Conservation (phyloP, 129 eudicot species). For the Mikania micrantha region DNA sequence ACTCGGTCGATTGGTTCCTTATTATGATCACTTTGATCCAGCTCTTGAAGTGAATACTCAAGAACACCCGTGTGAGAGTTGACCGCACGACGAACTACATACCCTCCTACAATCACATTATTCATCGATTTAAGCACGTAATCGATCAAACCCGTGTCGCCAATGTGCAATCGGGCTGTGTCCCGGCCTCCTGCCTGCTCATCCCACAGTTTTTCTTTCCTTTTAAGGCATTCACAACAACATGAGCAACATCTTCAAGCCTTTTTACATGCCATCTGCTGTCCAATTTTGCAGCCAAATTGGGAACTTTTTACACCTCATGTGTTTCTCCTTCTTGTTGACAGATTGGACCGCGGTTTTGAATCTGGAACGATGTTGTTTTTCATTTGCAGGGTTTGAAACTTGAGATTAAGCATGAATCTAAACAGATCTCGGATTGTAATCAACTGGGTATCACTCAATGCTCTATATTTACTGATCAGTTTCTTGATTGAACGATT, state of each 20-base stretch:
- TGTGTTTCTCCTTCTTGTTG: slow-evolving; percentile 33
- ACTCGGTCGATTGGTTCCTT: not conserved
- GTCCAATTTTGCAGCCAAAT: slow-evolving; percentile 64
- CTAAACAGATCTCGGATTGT: slow-evolving; percentile 63
- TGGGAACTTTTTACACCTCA: slow-evolving; percentile 56
- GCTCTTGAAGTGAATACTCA: slow-evolving; percentile 62
- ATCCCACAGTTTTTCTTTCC: slow-evolving; percentile 49
- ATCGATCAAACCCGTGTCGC: slow-evolving; percentile 89
- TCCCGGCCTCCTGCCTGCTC: slow-evolving; percentile 87
- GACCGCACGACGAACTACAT: slow-evolving; percentile 47
- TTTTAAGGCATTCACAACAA: slow-evolving; percentile 61
- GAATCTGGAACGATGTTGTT: not conserved
- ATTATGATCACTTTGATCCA: slow-evolving; percentile 6
- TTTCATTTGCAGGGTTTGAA: slow-evolving; percentile 20
- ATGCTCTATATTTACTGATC: slow-evolving; percentile 38
- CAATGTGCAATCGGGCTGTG: slow-evolving; percentile 65
- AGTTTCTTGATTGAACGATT: slow-evolving; percentile 29
- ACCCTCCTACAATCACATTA: slow-evolving; percentile 62
- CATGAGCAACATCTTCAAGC: slow-evolving; percentile 67
- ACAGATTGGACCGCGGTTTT: not conserved
- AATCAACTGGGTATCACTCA: slow-evolving; percentile 41
- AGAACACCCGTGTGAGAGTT: slow-evolving; percentile 49
- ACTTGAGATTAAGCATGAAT: slow-evolving; percentile 60
- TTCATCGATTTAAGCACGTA: slow-evolving; percentile 75
- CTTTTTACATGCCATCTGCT: slow-evolving; percentile 80